These are phyloP conservation scores for Chrysanthemum makinoi DNA, from an alignment of 129 eudicot species.

Conservation along the genomic window DNA sequence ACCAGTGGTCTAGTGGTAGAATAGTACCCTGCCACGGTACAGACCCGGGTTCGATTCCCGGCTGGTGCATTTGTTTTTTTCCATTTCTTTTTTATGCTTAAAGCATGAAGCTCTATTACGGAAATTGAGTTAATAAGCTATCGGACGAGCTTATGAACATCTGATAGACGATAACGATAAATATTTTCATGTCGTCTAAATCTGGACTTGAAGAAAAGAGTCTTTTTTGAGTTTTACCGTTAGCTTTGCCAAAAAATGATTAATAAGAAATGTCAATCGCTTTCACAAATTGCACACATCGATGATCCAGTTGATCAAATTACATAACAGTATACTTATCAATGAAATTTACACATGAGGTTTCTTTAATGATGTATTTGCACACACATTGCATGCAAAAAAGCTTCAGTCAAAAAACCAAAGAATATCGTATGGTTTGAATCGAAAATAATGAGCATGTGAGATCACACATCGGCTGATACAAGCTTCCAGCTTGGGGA, in stretches of 20 bases:
- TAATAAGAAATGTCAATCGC: background rate
- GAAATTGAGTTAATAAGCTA: no score
- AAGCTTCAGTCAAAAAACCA: background rate
- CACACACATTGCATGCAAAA: constrained; percentile 7
- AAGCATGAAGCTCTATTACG: no score
- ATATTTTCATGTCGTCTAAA: no score
- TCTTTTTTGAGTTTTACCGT: no score
- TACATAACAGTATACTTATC: background rate
- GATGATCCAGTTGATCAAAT: background rate
- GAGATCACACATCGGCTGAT: background rate
- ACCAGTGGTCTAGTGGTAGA: constrained; percentile 99
- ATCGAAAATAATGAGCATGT: background rate
- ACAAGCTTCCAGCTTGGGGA: background rate
- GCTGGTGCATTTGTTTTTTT: constrained; percentile 55
- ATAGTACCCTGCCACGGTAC: constrained; percentile 99
- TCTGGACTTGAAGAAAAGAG: no score
- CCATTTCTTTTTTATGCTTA: no score
- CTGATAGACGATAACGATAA: no score
- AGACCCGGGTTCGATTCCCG: constrained; percentile 99
- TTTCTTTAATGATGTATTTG: background rate
- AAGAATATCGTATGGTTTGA: background rate
- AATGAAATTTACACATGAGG: background rate
- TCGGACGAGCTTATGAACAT: no score
- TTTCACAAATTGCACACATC: background rate
- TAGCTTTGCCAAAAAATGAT: no score